Evolutionary conservation across 495 filamentous ascomycete genomes (phyloP).

Genomic region (Penicillium pancosmium): DNA sequence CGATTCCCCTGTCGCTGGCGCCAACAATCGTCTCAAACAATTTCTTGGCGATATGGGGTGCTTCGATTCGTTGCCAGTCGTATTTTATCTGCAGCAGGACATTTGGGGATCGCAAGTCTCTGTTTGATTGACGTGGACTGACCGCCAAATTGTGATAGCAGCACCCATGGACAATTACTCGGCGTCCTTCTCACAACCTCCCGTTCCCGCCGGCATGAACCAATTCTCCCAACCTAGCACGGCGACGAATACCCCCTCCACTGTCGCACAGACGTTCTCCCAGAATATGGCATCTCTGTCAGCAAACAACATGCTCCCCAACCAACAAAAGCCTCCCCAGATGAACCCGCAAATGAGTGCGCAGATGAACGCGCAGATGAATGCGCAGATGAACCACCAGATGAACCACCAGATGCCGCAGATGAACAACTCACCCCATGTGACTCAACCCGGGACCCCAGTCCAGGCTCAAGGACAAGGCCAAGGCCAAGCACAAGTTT

Average conservation of each 20-base stretch:
- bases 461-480: constrained; percentile 19
- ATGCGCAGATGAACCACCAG: constrained; percentile 36
- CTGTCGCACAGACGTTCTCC: constrained; percentile 38
- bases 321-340: constrained; percentile 37
- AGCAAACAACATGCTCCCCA: constrained; percentile 38
- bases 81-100: constrained; percentile 6
- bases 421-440: constrained; percentile 10
- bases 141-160: constrained; percentile 24
- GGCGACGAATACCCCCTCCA: constrained; percentile 35
- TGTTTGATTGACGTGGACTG: constrained; percentile 17
- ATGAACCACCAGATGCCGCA: constrained; percentile 23
- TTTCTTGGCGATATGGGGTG: constrained; percentile 7
- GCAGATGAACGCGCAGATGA: constrained; percentile 10
- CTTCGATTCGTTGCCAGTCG: constrained; percentile 9
- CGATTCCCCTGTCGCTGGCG: constrained; percentile 6
- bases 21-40: constrained; percentile 7
- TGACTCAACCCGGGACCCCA: constrained; percentile 44
- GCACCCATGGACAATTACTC: constrained; percentile 47
- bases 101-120: constrained; percentile 6
- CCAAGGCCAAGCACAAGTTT: constrained; percentile 8
- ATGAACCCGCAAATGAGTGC: constrained; percentile 24
- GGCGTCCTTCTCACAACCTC: constrained; percentile 42
- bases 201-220: constrained; percentile 38
- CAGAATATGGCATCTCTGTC: constrained; percentile 45
- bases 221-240: constrained; percentile 41